Evolutionary conservation across 352 stramenopile species (phyloP).

Genomic region (Phytophthora citrophthora): DNA sequence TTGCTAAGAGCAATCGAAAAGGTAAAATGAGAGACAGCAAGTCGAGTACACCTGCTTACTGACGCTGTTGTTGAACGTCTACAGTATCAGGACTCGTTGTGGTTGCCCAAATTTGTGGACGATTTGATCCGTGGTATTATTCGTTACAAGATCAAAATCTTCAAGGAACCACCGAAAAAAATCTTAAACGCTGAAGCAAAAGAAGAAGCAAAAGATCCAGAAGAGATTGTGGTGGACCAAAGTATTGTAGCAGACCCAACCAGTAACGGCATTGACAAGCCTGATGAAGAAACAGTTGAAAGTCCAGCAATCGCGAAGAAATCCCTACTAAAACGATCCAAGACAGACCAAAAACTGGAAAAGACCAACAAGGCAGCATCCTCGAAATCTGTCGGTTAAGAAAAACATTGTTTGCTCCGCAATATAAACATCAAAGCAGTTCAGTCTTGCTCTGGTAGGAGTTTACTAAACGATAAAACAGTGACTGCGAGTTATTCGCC

Average conservation of each 20-base stretch:
- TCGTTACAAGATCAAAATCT: slow-evolving; percentile 80
- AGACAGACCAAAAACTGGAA: slow-evolving; percentile 11
- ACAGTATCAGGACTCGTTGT: slow-evolving; percentile 66
- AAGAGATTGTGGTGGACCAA: too few species aligned
- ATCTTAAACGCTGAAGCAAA: slow-evolving; percentile 6
- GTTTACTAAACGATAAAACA: slow-evolving; percentile 53
- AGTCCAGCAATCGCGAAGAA: not conserved
- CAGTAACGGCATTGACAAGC: not conserved
- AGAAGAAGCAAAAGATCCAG: not conserved
- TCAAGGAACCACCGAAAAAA: slow-evolving; percentile 50
- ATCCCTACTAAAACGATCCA: slow-evolving; percentile 15
- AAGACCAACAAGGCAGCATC: slow-evolving; percentile 4
- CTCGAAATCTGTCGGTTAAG: slow-evolving; percentile 17
- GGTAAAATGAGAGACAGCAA: slow-evolving; percentile 17
- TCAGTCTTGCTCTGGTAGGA: slow-evolving; percentile 11
- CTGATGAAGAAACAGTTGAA: not conserved
- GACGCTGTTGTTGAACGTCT: not conserved
- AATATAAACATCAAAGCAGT: slow-evolving; percentile 4
- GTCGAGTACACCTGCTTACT: not conserved
- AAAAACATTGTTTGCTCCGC: not conserved
- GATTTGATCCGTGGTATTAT: slow-evolving; percentile 75
- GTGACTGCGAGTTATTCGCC: slow-evolving; percentile 37
- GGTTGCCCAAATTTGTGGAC: slow-evolving; percentile 75
- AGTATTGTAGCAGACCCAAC: not conserved
- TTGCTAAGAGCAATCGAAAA: slow-evolving; percentile 65